Evolutionary conservation across 1,284 basidiomycete species (phyloP).

Genomic region (Austropuccinia psidii): DNA sequence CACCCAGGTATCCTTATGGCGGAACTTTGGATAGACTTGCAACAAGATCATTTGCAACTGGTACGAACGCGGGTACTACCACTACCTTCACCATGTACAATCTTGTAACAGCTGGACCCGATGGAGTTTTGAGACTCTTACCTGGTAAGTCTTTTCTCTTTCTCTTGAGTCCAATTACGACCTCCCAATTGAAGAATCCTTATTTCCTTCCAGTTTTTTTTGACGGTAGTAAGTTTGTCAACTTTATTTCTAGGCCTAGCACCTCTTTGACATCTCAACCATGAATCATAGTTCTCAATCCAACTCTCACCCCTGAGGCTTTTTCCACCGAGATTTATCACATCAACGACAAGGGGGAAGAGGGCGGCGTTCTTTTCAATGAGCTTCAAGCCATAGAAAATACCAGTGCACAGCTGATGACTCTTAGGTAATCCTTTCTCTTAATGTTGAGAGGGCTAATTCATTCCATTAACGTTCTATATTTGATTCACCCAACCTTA

Average conservation of each 20-base stretch:
- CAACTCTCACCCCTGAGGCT: conserved; percentile 72
- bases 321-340: conserved; percentile 85
- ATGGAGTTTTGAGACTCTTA: conserved; percentile 87
- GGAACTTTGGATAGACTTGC: conserved; percentile 93
- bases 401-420: conserved; percentile 80
- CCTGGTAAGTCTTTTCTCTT: conserved; percentile 52
- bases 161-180: too few relatives aligned
- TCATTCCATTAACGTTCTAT: background rate
- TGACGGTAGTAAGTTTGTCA: conserved; percentile 57
- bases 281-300: conserved; percentile 77
- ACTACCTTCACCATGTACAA: conserved; percentile 66
- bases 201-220: conserved; percentile 60
- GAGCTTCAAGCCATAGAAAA: conserved; percentile 99
- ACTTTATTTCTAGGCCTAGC: background rate
- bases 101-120: conserved; percentile 92
- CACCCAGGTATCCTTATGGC: conserved; percentile 77
- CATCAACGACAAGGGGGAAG: conserved; percentile 77
- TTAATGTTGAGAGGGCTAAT: conserved; percentile 28
- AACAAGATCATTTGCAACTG: conserved; percentile 82
- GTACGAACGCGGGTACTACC: conserved; percentile 61
- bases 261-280: too few relatives aligned
- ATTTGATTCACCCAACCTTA: background rate
- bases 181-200: background rate
- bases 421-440: conserved; percentile 58
- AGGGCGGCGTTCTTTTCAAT: conserved; percentile 93